Conservation (phyloP, 352 stramenopile genomes). For the Phytopythium chamaehyphon region DNA sequence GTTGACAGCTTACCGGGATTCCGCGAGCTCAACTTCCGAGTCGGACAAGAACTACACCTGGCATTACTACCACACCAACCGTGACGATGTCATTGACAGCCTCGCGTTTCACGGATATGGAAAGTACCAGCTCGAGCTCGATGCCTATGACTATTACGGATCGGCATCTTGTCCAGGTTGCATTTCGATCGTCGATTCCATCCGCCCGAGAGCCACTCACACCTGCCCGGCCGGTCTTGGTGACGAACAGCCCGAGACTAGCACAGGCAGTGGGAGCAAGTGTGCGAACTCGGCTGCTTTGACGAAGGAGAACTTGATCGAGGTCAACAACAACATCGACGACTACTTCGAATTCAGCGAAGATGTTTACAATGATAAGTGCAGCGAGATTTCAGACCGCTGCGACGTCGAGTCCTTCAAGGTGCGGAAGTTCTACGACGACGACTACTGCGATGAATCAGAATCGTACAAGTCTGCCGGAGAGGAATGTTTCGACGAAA, state of each 20-base stretch:
- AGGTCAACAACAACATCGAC: constrained; percentile 14
- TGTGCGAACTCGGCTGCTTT: constrained; percentile 15
- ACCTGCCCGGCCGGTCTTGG: constrained; percentile 32
- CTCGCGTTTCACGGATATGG: constrained; percentile 41
- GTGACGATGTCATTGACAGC: constrained; percentile 30
- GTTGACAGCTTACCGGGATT: not conserved
- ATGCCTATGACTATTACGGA: constrained; percentile 42
- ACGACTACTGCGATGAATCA: constrained; percentile 13
- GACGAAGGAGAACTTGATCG: constrained; percentile 24
- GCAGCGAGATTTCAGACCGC: constrained; percentile 24
- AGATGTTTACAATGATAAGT: constrained; percentile 48
- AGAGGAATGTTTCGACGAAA: constrained; percentile 27
- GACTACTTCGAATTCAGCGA: constrained; percentile 39
- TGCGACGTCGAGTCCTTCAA: constrained; percentile 38
- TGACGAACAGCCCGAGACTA: constrained; percentile 11
- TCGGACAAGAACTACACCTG: constrained; percentile 16
- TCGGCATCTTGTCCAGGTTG: constrained; percentile 42
- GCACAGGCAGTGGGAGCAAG: not conserved
- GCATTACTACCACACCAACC: constrained; percentile 50
- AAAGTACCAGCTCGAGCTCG: constrained; percentile 48
- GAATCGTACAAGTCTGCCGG: constrained; percentile 6
- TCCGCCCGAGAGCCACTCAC: constrained; percentile 30
- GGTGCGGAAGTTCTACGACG: constrained; percentile 43
- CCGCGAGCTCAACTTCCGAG: constrained; percentile 10
- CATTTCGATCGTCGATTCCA: constrained; percentile 46